Conservation (phyloP, 331 rosid species). For the Malus hybrid region DNA sequence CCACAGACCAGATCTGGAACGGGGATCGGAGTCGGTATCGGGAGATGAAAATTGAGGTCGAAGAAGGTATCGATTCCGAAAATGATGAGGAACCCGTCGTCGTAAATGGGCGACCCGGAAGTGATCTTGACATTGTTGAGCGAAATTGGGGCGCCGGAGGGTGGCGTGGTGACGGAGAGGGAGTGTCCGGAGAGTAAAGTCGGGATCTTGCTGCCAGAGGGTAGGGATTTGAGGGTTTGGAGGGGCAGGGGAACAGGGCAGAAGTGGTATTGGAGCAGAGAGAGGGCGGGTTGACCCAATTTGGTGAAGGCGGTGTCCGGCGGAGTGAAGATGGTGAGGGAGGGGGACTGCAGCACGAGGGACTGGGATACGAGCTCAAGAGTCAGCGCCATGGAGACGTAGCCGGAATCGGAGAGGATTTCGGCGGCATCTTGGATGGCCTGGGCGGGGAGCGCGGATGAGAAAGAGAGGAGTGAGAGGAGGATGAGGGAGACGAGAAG, state of each 20-base stretch:
- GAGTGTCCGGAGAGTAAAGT: constrained; percentile 39
- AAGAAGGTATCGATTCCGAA: constrained; percentile 52
- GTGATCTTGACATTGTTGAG: constrained; percentile 47
- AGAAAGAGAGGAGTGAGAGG: constrained; percentile 23
- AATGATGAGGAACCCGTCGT: constrained; percentile 50
- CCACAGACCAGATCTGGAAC: constrained; percentile 18
- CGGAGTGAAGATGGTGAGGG: constrained; percentile 80
- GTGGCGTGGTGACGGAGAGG: constrained; percentile 41
- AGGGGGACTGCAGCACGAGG: constrained; percentile 36
- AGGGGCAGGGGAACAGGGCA: constrained; percentile 41
- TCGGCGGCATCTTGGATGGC: constrained; percentile 52
- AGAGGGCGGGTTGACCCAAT: constrained; percentile 62
- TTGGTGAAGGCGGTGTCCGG: constrained; percentile 54
- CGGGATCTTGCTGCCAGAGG: constrained; percentile 53
- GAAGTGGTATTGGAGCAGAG: constrained; percentile 64
- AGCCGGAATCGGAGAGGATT: constrained; percentile 59
- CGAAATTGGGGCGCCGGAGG: constrained; percentile 21
- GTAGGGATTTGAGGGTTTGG: constrained; percentile 48
- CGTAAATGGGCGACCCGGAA: constrained; percentile 38
- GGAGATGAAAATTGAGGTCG: constrained; percentile 35
- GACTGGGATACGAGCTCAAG: constrained; percentile 50
- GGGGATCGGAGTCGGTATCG: constrained; percentile 2
- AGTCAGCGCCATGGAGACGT: constrained; percentile 64
- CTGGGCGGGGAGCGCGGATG: constrained; percentile 38
- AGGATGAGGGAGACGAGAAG: constrained; percentile 8